Evolutionary conservation across 2,329 filamentous ascomycete genomes (phyloP), one percentile per base, ranked within the genome.

Genomic region (Aspergillus transmontanensis): DNA sequence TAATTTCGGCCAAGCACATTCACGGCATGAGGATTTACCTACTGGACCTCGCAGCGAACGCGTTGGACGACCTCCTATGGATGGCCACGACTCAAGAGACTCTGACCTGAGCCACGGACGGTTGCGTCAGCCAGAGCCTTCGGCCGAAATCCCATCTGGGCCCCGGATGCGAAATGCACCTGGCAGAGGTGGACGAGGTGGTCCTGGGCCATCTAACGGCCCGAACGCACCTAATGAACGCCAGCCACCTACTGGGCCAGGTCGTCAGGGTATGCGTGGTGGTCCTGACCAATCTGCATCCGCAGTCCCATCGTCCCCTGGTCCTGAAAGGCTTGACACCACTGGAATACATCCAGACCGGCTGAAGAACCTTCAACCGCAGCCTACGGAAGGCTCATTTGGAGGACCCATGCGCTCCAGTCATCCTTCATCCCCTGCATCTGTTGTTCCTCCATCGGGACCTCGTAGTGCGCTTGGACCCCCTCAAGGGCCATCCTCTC

Each of bases 301-400:
- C 46, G 45, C 72, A n/a, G 68, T 70, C 34, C 61, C 72, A 14
- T 71, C 78, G 19, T 74, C 78, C 46, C 72, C 77, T 7, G 72
- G 74, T 34, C 57, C 72, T 12, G 75, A 75, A 11, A 70, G 67
- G 36, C 66, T 73, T 48, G 79, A 82, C 41, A 73, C 77, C 19
- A 73, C 77, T 26, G 83, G 84, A 36, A 80, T 87, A 53, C 85
- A 87, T 69, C 85, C 85, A 12, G 85, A 85, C 68, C 80, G 85
- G 43, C 72, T 86, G 53, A 81, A 79, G 46, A 78, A 80, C 43
- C 76, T 82, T 39, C 77, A 78, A 62, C 71, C 74, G 55, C 75
- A 75, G 63, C 67, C 70, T 23, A 57, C 71, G 6, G 65, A 67
- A 3, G 68, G 69, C 30, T 45, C 51, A n/a, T 67, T 68, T 57